phyloP scores from a whole-genome alignment of 768 basidiomycete genomes.

The Russula sp. region DNA sequence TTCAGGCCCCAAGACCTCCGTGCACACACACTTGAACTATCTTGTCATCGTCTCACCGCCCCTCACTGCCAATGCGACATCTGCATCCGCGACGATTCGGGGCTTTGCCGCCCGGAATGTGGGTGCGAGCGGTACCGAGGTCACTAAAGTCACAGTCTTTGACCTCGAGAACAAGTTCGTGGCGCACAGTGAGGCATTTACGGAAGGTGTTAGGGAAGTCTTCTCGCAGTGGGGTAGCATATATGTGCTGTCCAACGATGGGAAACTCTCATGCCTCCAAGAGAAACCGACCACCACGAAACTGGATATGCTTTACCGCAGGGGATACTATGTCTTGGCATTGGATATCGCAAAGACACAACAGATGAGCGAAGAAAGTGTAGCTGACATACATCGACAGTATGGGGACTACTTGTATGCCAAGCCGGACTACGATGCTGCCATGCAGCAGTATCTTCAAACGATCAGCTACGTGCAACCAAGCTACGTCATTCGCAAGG shows the following conservation, averaged over 20 bases:
- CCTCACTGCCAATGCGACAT: slow-evolving; percentile 55
- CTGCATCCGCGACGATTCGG: slow-evolving; percentile 67
- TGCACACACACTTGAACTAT: slow-evolving; percentile 74
- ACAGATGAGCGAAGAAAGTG: slow-evolving; percentile 57
- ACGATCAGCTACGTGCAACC: slow-evolving; percentile 87
- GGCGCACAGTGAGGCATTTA: slow-evolving; percentile 74
- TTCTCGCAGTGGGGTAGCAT: slow-evolving; percentile 77
- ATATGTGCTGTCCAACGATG: slow-evolving; percentile 72
- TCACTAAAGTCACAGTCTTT: slow-evolving; percentile 77
- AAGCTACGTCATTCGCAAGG: slow-evolving; percentile 96
- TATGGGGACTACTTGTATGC: slow-evolving; percentile 89
- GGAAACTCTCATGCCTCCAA: slow-evolving; percentile 60
- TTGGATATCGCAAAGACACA: slow-evolving; percentile 78
- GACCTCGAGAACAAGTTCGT: slow-evolving; percentile 90
- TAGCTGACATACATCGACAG: slow-evolving; percentile 83
- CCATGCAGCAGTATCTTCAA: slow-evolving; percentile 87
- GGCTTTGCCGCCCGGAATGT: slow-evolving; percentile 53
- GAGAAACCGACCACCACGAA: slow-evolving; percentile 83
- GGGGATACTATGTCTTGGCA: slow-evolving; percentile 72
- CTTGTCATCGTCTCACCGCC: slow-evolving; percentile 88
- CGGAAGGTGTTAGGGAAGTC: slow-evolving; percentile 75
- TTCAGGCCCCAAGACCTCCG: slow-evolving; percentile 66
- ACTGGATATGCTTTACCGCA: slow-evolving; percentile 76
- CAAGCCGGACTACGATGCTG: slow-evolving; percentile 88
- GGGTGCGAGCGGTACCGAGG: slow-evolving; percentile 45